Evolutionary conservation across 257 asterid species (phyloP).

Genomic region (Knoxia roxburghii): DNA sequence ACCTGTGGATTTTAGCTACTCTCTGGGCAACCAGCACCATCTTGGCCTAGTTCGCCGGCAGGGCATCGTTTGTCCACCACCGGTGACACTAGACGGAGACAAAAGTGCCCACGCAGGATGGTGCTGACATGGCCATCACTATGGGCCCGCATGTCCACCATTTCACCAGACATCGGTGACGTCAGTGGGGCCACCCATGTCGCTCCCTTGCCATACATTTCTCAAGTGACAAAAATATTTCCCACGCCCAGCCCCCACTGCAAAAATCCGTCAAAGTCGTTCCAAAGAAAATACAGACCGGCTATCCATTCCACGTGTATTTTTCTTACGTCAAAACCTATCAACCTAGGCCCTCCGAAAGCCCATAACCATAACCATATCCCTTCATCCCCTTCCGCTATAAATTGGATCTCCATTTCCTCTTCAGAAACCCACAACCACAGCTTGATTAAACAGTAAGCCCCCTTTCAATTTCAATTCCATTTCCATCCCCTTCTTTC

Average conservation of each 20-base stretch:
- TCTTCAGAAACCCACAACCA: slow-evolving; percentile 2
- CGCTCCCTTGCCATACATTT: background rate
- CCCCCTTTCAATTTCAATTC: background rate
- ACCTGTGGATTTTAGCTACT: background rate
- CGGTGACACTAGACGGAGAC: slow-evolving; percentile 21
- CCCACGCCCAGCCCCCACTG: slow-evolving; percentile 16
- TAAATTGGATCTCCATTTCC: slow-evolving; percentile 2
- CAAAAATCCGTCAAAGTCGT: slow-evolving; percentile 21
- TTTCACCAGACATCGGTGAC: background rate
- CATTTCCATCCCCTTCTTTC: background rate
- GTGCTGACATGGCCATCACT: slow-evolving; percentile 24
- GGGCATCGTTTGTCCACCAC: slow-evolving; percentile 26
- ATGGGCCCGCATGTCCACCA: slow-evolving; percentile 13
- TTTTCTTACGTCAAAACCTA: slow-evolving; percentile 8
- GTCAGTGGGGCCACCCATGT: slow-evolving; percentile 22
- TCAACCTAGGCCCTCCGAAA: background rate
- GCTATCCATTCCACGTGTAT: background rate
- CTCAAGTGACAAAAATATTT: slow-evolving; percentile 14
- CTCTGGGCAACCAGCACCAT: background rate
- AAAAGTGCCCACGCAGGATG: slow-evolving; percentile 18
- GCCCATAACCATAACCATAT: background rate
- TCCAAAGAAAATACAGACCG: slow-evolving; percentile 8
- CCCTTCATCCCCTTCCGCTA: slow-evolving; percentile 4
- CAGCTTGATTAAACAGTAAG: background rate
- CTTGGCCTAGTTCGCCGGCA: slow-evolving; percentile 34